Conservation (phyloP, 1,284 basidiomycete species). For the Ustilago xerochloae region DNA sequence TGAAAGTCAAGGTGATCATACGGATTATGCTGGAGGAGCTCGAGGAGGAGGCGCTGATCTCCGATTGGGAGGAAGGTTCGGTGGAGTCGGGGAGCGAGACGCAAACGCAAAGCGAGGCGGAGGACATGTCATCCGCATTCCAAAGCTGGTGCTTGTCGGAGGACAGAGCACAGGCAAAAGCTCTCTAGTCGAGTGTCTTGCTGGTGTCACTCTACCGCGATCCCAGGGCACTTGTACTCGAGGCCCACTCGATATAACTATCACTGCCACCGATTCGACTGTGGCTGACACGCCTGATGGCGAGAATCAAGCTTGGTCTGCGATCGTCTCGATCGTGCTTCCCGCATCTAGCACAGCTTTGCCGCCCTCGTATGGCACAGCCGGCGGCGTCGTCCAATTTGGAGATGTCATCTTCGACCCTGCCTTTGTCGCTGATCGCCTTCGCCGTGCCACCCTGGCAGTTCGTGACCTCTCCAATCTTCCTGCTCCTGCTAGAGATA, state of each 20-base stretch:
- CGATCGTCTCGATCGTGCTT: slow-evolving; percentile 6
- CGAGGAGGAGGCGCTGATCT: background rate
- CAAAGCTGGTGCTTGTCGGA: slow-evolving; percentile 19
- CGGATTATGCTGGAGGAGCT: background rate
- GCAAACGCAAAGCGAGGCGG: background rate
- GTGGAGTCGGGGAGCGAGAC: background rate
- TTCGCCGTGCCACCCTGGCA: slow-evolving; percentile 22
- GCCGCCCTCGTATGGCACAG: background rate
- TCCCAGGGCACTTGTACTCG: slow-evolving; percentile 25
- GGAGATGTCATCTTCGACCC: slow-evolving; percentile 17
- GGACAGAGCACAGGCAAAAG: slow-evolving; percentile 30
- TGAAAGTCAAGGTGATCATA: slow-evolving; percentile 10
- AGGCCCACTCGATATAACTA: slow-evolving; percentile 27
- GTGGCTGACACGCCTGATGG: background rate
- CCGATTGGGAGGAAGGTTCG: background rate
- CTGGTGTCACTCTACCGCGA: slow-evolving; percentile 24
- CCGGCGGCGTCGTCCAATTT: slow-evolving; percentile 2
- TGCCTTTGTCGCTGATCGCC: slow-evolving; percentile 16
- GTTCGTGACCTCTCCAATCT: slow-evolving; percentile 7
- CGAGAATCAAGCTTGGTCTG: background rate
- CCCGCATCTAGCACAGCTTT: background rate
- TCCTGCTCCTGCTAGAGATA: background rate
- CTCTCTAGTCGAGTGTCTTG: slow-evolving; percentile 30
- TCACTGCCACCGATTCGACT: background rate
- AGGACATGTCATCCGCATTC: slow-evolving; percentile 4